Percentiles rank a stretch among this genome's conserved stretches.
Evolutionary conservation across 2,329 filamentous ascomycete species (phyloP).

Genomic region (Colletotrichum sp.): DNA sequence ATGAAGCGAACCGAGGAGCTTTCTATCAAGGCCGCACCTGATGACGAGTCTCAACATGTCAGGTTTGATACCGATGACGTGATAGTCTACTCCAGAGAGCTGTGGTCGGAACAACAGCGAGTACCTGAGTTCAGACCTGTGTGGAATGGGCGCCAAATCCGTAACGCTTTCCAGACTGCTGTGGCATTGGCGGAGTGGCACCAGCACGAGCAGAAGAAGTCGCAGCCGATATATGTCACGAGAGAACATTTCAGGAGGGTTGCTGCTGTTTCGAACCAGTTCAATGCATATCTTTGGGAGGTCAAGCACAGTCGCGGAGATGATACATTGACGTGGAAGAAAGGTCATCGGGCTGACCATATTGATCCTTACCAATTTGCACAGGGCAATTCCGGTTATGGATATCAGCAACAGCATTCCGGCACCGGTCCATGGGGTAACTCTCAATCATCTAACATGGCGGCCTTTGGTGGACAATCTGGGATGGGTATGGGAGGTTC

Average conservation of each 20-base stretch:
- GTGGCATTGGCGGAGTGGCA: conserved; percentile 46
- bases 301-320: not conserved
- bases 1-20: conserved; percentile 29
- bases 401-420: not conserved
- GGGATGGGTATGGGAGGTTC: not conserved
- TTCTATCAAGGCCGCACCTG: conserved; percentile 4
- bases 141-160: conserved; percentile 49
- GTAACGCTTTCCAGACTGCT: conserved; percentile 49
- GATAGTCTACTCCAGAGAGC: not conserved
- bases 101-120: not conserved
- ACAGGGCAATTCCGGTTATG: not conserved
- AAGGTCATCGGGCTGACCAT: not conserved
- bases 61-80: not conserved
- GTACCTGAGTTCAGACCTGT: conserved; percentile 35
- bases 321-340: not conserved
- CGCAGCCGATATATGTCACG: conserved; percentile 20
- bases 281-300: conserved; percentile 22
- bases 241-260: conserved; percentile 23
- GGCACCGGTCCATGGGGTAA: not conserved
- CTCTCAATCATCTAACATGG: not conserved
- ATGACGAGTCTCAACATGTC: conserved; percentile 39
- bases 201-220: conserved; percentile 9
- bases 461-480: not conserved
- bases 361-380: not conserved
- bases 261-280: conserved; percentile 23